Evolutionary conservation across 2,329 filamentous ascomycete genomes (phyloP).

Genomic region (Cryphonectria japonica): DNA sequence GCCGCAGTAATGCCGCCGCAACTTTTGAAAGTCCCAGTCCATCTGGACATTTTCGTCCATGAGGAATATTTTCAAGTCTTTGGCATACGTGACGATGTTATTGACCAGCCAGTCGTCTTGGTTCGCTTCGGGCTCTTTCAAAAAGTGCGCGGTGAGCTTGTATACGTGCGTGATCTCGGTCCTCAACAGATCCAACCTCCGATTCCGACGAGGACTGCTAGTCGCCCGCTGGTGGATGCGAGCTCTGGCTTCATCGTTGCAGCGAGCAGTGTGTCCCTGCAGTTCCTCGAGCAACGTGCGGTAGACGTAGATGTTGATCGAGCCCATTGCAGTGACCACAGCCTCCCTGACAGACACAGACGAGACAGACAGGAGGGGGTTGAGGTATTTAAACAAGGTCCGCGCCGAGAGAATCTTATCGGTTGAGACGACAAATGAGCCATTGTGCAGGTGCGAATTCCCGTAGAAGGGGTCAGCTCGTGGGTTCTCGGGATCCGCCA

Average conservation of each 20-base stretch:
- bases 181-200: constrained; percentile 81
- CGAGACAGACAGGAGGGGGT: constrained; percentile 80
- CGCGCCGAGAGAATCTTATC: constrained; percentile 86
- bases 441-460: constrained; percentile 79
- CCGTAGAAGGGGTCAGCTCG: constrained; percentile 60
- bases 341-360: constrained; percentile 84
- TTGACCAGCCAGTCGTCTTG: constrained; percentile 88
- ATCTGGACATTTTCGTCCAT: constrained; percentile 94
- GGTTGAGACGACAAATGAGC: constrained; percentile 69
- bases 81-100: constrained; percentile 87
- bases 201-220: constrained; percentile 80
- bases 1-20: constrained; percentile 92
- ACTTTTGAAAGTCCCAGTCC: constrained; percentile 90
- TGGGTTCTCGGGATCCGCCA: constrained; percentile 77
- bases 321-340: constrained; percentile 88
- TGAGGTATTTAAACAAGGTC: constrained; percentile 87
- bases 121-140: constrained; percentile 77
- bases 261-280: constrained; percentile 81
- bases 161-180: constrained; percentile 97
- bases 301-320: constrained; percentile 94
- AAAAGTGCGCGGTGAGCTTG: constrained; percentile 87
- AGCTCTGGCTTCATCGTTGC: constrained; percentile 85
- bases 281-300: constrained; percentile 87
- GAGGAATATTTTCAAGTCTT: constrained; percentile 89
- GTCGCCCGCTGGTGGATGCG: constrained; percentile 85